Evolutionary conservation across 2,329 filamentous ascomycete genomes (phyloP).

Genomic region (Tolypocladium inflatum): DNA sequence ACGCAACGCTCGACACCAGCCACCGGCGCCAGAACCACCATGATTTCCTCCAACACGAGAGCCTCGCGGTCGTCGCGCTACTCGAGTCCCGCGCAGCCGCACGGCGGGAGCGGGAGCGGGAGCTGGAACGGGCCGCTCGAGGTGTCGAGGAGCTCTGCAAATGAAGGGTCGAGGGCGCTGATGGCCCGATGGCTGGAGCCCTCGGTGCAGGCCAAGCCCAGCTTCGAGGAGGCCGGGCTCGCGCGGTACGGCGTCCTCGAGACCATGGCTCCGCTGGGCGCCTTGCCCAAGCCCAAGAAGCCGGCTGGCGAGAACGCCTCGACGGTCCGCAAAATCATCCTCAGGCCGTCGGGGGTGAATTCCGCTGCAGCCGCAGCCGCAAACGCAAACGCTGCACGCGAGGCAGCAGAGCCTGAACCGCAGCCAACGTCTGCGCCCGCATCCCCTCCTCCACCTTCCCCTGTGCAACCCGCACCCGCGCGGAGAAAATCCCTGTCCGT

Average conservation of each 20-base stretch:
- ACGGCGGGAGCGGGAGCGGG: constrained; percentile 4
- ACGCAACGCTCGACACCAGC: background rate
- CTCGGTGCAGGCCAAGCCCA: constrained; percentile 51
- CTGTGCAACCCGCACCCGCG: constrained; percentile 11
- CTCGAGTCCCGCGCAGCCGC: constrained; percentile 39
- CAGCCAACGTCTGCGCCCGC: constrained; percentile 4
- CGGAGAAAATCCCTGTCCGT: constrained; percentile 11
- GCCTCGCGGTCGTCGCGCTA: constrained; percentile 43
- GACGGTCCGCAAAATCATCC: constrained; percentile 31
- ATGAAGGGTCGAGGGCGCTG: constrained; percentile 33
- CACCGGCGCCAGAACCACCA: constrained; percentile 6
- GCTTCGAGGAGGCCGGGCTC: constrained; percentile 70
- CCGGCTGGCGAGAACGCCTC: constrained; percentile 16
- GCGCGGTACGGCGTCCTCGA: constrained; percentile 67
- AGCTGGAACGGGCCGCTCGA: constrained; percentile 24
- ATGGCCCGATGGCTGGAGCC: constrained; percentile 52
- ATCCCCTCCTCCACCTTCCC: constrained; percentile 8
- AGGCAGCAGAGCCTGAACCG: constrained; percentile 11
- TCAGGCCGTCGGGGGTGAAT: constrained; percentile 28
- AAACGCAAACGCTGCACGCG: constrained; percentile 9
- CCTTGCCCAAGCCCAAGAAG: constrained; percentile 51
- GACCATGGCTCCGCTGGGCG: constrained; percentile 75
- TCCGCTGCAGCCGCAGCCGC: background rate
- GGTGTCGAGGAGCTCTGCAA: constrained; percentile 23
- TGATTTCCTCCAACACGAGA: constrained; percentile 35